Base-by-base conservation (phyloP, 768 basidiomycete genomes). In the Tylopilus sp. region DNA sequence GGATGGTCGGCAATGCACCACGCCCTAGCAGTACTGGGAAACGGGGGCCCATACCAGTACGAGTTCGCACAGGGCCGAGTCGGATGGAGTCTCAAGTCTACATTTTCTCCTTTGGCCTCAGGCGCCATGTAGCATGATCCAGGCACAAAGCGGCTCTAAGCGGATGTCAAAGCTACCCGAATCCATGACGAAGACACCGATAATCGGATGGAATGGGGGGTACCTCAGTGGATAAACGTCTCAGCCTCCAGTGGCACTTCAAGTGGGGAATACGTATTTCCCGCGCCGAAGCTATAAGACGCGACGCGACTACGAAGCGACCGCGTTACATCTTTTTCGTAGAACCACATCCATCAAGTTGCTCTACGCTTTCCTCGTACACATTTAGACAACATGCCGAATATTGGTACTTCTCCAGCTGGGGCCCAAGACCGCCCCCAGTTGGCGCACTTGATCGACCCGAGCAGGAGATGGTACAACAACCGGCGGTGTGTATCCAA, bases 381-480 rank as follows among this genome's bases (percentile, higher is more conserved):
- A 6, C 12, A n/a, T 36, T 51, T 46, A 23, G 33, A 23, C 50
- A 60, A 59, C 44, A 87, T 88, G 84, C 81, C 70, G 63, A 80
- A 63, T 55, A 82, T 78, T 65, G 73, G 75, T 58, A 72, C 71
- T 55, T 71, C 71, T 55, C 48, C 47, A 11, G 67, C 56, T 50
- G 58, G 67, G 36, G 50, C 51, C 3, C 48, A 31, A 38, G 57
- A 57, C 23, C 64, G 71, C 26, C 75, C 74, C n/a, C n/a, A n/a
- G 30, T 80, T 78, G 57, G 68, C 65, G 8, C 81, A 82, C 57
- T 73, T 86, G 50, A 56, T 86, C 51, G 80, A 88, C 69, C 84
- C 83, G 12, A 79, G 65, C 51, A 74, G 82, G 64, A 86, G 74
- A 63, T 89, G 87, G 87, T 86, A 85, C 70, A 88, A 83, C 71